Base-by-base conservation (phyloP, 352 stramenopile genomes). In the Phytopythium vexans region DNA sequence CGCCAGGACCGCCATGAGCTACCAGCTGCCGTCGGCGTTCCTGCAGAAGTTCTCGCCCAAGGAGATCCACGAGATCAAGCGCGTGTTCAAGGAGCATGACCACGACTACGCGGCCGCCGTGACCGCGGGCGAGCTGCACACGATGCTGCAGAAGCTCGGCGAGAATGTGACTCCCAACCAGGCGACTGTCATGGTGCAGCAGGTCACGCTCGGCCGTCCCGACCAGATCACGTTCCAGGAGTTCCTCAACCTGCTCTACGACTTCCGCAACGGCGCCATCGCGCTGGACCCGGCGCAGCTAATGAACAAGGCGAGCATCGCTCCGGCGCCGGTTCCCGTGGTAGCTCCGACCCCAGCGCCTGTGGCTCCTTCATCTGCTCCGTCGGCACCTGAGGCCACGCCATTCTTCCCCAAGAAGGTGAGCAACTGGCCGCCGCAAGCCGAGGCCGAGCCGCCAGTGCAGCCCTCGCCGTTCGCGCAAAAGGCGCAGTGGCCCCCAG, bases 1-100 rank as follows among this genome's bases (percentile, higher is more conserved):
- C 21, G 21, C 21, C 21, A 27, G 21, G 33, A 38, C 33, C 40
- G 57, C 40, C 33, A 94, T 94, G 84, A 91, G 82, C 67, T 94
- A 94, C 73, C 78, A 91, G 49, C 64, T 94, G 16, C 85, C 82
- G 35, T 92, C 82, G 32, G 66, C 73, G 43, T 94, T 92, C 55
- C 54, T 94, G 48, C 84, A 92, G 54, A 92, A 92, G 60, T 92
- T 94, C 58, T 85, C 81, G 55, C 85, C 83, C 60, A 90, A 89
- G 59, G 85, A 95, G 66, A 92, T 92, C 66, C 77, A 92, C 57
- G 79, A 93, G 63, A 71, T 91, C 62, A 92, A 93, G 64, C 74
- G 77, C 56, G 77, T 88, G 34, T 95, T 95, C 64, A 89, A 90
- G 53, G 76, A 89, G 70, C 86, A 91, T 50, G 85, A 95, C 64